Percentiles rank a stretch among this genome's conserved stretches.
phyloP scores from a whole-genome alignment of 2,329 filamentous ascomycete genomes.

The Sphaerulina musiva region DNA sequence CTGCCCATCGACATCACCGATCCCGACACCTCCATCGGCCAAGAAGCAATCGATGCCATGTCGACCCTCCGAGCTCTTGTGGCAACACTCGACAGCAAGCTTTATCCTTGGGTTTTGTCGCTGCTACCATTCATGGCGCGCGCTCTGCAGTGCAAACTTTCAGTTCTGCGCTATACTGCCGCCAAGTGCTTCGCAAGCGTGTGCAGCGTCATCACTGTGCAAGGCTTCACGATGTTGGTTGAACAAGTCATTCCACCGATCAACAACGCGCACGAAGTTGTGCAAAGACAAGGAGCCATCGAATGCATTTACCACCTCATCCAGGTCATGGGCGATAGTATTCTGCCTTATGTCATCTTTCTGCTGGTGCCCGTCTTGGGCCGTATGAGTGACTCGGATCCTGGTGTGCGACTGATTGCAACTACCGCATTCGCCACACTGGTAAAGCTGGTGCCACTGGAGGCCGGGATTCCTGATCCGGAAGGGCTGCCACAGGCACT shows the following conservation, averaged over 20 bases:
- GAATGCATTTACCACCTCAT: constrained; percentile 96
- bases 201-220: constrained; percentile 90
- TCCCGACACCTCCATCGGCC: constrained; percentile 68
- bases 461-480: constrained; percentile 94
- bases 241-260: constrained; percentile 89
- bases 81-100: constrained; percentile 72
- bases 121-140: constrained; percentile 81
- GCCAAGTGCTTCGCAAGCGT: constrained; percentile 96
- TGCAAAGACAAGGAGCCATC: constrained; percentile 85
- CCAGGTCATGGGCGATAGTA: constrained; percentile 93
- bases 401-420: constrained; percentile 86
- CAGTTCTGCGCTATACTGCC: constrained; percentile 91
- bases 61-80: constrained; percentile 86
- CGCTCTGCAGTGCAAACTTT: constrained; percentile 78
- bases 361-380: constrained; percentile 94
- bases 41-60: constrained; percentile 88
- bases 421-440: constrained; percentile 96
- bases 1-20: constrained; percentile 68
- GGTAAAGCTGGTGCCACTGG: constrained; percentile 92
- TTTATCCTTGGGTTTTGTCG: constrained; percentile 74
- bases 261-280: constrained; percentile 80
- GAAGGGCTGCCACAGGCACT: constrained; percentile 85
- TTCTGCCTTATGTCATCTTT: constrained; percentile 97
- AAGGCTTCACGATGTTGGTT: constrained; percentile 92
- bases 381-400: constrained; percentile 96